Evolutionary conservation across 148 eudicot genomes (phyloP), one percentile per base, ranked within the genome.

Genomic region (Pharnaceum exiguum): DNA sequence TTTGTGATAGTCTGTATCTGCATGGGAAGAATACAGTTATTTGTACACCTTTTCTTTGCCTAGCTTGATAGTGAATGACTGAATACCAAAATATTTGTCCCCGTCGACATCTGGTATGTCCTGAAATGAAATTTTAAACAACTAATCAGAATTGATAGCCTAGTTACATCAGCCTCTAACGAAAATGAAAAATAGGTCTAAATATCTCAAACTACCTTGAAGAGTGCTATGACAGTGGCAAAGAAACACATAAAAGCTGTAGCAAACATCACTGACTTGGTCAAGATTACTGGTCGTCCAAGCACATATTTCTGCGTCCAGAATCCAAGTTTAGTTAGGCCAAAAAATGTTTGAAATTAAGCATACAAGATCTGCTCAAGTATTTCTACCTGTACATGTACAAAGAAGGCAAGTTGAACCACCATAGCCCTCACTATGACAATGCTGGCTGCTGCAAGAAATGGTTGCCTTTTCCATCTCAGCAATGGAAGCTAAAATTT

Each of bases 21-120:
- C 2, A 2, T 49, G 6, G n/a, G 7, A 44, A 18, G 46, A 3
- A 19, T 31, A 60, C 31, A 16, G 22, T n/a, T n/a, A n/a, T n/a
- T n/a, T n/a, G n/a, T n/a, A n/a, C n/a, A 78, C 79, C 83, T 75
- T 78, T 59, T 78, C 77, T 75, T 71, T 78, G 0, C 69, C 74
- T n/a, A 68, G 60, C 0, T 31, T 53, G 29, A 68, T 52, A 53
- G 66, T 68, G 26, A 68, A 68, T 22, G 72, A 68, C 23, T 68
- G 72, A 31, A 68, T 68, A 31, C 72, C 72, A 18, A 60, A 68
- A 68, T 68, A 33, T 46, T 26, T 45, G 17, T 68, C 73, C 16
- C 73, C 73, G 24, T 69, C 73, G 16, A 69, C 65, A 30, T 69
- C 73, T 23, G 73, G 67, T 54, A 69, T 54, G 18, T 62, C 73